phyloP scores from a whole-genome alignment of 192 early-diverging fungal species.

The Chytriomyces sp. region DNA sequence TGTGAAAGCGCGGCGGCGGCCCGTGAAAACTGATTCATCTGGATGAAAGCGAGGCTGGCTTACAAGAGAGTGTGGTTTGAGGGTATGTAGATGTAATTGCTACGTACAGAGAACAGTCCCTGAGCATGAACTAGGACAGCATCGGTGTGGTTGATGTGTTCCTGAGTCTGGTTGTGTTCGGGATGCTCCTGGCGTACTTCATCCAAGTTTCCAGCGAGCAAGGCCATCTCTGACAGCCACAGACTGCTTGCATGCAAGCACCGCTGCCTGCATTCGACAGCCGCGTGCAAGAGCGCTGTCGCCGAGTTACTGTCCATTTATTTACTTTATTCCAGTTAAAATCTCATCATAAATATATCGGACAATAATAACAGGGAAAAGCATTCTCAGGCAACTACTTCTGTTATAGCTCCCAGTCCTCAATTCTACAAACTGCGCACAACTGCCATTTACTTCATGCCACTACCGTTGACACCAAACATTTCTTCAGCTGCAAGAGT shows the following conservation, averaged over 20 bases:
- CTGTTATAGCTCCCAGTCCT: no score
- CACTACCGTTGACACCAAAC: background rate
- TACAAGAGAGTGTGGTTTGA: background rate
- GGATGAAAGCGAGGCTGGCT: background rate
- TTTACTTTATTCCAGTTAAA: background rate
- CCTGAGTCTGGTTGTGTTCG: background rate
- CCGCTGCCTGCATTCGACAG: background rate
- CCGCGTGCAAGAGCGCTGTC: background rate
- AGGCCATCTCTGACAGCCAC: slow-evolving; percentile 3
- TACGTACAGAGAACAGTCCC: background rate
- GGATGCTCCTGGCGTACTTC: background rate
- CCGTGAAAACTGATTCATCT: background rate
- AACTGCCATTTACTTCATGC: background rate
- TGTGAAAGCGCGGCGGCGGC: background rate
- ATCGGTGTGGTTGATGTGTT: background rate
- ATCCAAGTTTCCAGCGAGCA: no score
- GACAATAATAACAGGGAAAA: no score
- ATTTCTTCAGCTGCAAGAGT: background rate
- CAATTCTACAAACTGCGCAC: no score
- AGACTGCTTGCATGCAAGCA: background rate
- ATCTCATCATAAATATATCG: no score
- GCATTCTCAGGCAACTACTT: no score
- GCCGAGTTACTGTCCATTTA: background rate
- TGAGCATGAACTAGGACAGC: background rate
- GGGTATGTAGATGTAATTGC: background rate